Percentiles rank a stretch among this genome's conserved stretches.
Conservation (phyloP, 108 stramenopile species). For the Nitzschia putrida region DNA sequence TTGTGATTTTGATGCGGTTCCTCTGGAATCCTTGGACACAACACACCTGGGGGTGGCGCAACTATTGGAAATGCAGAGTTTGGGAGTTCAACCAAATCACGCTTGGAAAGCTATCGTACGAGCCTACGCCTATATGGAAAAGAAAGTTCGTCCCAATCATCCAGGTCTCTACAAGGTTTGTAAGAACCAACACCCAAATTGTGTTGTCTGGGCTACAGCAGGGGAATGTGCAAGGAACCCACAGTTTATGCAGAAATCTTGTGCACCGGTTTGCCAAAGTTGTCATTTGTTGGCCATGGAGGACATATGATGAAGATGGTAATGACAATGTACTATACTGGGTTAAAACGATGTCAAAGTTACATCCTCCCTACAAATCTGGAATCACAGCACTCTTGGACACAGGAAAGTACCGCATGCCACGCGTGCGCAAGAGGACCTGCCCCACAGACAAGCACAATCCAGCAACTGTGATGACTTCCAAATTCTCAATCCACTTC, state of each 20-base stretch:
- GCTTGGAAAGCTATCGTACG: background rate
- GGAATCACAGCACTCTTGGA: background rate
- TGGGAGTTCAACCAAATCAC: background rate
- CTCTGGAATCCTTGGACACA: background rate
- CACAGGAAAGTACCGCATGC: background rate
- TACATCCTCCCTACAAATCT: background rate
- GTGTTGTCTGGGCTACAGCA: constrained; percentile 63
- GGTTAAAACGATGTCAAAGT: no score
- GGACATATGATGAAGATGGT: no score
- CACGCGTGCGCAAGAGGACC: background rate
- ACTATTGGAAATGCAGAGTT: background rate
- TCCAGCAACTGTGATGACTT: background rate
- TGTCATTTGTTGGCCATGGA: constrained; percentile 41
- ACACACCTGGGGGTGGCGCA: background rate
- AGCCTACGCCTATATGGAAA: background rate
- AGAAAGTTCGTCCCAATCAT: background rate
- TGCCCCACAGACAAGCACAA: background rate
- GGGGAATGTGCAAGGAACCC: constrained; percentile 75
- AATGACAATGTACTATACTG: no score
- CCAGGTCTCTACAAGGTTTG: constrained; percentile 25
- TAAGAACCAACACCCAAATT: constrained; percentile 49
- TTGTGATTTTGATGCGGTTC: background rate
- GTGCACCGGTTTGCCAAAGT: constrained; percentile 74
- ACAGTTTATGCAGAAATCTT: constrained; percentile 57
- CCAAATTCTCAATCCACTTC: constrained; percentile 15